These are phyloP conservation scores for Saprolegnia diclina DNA, from an alignment of 352 stramenopile genomes.

Conservation along the genomic window DNA sequence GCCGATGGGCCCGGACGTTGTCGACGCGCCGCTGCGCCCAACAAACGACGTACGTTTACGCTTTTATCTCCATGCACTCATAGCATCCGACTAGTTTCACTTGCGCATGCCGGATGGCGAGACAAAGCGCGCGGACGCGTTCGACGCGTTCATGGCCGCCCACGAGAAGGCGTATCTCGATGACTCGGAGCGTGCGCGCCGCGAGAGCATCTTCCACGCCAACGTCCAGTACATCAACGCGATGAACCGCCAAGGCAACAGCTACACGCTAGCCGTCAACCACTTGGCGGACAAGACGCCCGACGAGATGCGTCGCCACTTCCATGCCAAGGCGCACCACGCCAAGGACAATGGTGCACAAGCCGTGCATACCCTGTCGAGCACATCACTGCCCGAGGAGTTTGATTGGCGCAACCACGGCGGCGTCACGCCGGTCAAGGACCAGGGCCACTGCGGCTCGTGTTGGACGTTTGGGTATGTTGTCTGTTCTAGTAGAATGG, in stretches of 20 bases:
- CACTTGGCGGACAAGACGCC: constrained; percentile 76
- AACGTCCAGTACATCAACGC: constrained; percentile 82
- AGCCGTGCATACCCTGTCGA: constrained; percentile 38
- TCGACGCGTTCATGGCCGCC: constrained; percentile 54
- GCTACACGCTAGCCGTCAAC: constrained; percentile 75
- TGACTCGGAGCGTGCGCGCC: constrained; percentile 41
- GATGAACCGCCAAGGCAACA: constrained; percentile 75
- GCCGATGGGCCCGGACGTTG: constrained; percentile 43
- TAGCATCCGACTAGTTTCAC: constrained; percentile 50
- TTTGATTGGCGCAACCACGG: constrained; percentile 84
- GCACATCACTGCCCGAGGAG: constrained; percentile 45
- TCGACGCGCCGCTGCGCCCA: constrained; percentile 45
- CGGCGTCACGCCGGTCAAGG: constrained; percentile 85
- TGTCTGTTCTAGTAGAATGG: not conserved
- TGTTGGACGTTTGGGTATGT: constrained; percentile 88
- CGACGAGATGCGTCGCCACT: constrained; percentile 47
- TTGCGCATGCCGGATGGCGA: constrained; percentile 73
- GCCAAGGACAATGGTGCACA: constrained; percentile 56
- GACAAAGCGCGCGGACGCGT: constrained; percentile 47
- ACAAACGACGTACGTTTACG: constrained; percentile 52
- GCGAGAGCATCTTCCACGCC: constrained; percentile 66
- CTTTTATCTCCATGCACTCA: constrained; percentile 24
- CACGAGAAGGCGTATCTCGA: constrained; percentile 59
- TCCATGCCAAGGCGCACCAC: constrained; percentile 42
- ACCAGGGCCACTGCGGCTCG: constrained; percentile 87